Percentiles rank a stretch among this genome's conserved stretches.
Conservation (phyloP, 768 basidiomycete genomes). For the Suillus plorans region DNA sequence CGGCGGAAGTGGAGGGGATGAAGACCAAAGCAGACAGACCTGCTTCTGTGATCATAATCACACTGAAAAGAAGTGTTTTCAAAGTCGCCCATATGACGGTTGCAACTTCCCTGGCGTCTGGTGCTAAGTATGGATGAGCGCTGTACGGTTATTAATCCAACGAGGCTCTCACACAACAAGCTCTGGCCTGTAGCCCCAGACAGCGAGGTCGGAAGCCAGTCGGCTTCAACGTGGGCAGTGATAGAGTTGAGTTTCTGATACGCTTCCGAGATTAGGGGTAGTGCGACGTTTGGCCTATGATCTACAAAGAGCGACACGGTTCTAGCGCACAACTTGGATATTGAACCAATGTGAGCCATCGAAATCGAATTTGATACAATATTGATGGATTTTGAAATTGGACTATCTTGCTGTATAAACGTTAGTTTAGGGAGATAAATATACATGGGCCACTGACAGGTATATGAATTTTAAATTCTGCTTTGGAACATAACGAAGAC, state of each 20-base stretch:
- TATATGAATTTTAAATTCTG: conserved; percentile 21
- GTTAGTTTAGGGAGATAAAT: conserved; percentile 5
- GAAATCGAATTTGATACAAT: conserved; percentile 33
- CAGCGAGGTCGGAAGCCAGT: conserved; percentile 46
- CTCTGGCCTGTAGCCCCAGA: conserved; percentile 20
- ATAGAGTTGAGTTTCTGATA: conserved; percentile 33
- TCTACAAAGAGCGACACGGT: conserved; percentile 34
- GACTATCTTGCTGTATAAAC: conserved; percentile 28
- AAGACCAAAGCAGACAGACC: conserved; percentile 56
- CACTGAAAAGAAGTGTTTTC: conserved; percentile 76
- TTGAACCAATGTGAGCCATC: conserved; percentile 37
- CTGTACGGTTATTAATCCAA: conserved; percentile 6
- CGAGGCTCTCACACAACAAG: conserved; percentile 1
- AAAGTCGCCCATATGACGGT: conserved; percentile 64
- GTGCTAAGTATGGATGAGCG: conserved; percentile 29
- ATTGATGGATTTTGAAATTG: conserved; percentile 36
- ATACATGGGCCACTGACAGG: conserved; percentile 10
- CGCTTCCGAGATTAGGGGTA: conserved; percentile 26
- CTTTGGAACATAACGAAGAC: conserved; percentile 28
- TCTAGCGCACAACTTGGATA: conserved; percentile 41
- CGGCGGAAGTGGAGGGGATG: conserved; percentile 38
- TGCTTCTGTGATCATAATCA: conserved; percentile 66
- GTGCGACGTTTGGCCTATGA: conserved; percentile 30
- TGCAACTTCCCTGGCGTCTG: conserved; percentile 43
- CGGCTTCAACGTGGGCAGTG: conserved; percentile 43